A percentile compares a stretch with the other conserved stretches of the same genome.
These are phyloP conservation scores for Bryoerythrophyllum caledonicum DNA, from an alignment of 225 moss, liverwort and hornwort genomes.

Conservation along the genomic window DNA sequence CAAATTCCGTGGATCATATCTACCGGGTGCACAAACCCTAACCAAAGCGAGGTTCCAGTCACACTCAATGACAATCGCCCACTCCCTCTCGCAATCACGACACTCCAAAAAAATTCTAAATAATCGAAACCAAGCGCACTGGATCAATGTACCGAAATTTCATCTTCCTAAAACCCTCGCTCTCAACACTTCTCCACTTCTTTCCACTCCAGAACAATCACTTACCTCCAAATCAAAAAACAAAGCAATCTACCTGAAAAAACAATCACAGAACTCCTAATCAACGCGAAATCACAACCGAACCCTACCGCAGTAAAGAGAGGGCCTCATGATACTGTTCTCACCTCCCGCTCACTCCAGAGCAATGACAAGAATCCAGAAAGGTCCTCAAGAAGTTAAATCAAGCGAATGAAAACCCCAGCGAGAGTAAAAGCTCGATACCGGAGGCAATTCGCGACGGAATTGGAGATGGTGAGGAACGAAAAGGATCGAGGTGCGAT, in stretches of 20 bases:
- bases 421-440: neutral
- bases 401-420: slow-evolving; percentile 11
- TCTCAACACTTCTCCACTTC: neutral
- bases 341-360: neutral
- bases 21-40: neutral
- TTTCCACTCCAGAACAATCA: neutral
- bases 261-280: neutral
- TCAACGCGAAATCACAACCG: neutral
- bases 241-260: neutral
- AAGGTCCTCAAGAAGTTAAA: too few relatives aligned
- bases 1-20: neutral
- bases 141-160: neutral
- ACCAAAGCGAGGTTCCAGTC: too few relatives aligned
- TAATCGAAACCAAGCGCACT: neutral
- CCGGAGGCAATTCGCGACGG: neutral
- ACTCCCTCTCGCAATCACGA: neutral
- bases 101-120: too few relatives aligned
- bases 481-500: neutral
- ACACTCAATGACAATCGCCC: neutral
- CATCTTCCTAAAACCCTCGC: neutral
- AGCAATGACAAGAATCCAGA: neutral
- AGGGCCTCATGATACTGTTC: too few relatives aligned
- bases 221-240: too few relatives aligned
- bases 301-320: neutral
- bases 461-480: neutral